Conservation (phyloP, 1,284 basidiomycete genomes). For the Melampsora americana region DNA sequence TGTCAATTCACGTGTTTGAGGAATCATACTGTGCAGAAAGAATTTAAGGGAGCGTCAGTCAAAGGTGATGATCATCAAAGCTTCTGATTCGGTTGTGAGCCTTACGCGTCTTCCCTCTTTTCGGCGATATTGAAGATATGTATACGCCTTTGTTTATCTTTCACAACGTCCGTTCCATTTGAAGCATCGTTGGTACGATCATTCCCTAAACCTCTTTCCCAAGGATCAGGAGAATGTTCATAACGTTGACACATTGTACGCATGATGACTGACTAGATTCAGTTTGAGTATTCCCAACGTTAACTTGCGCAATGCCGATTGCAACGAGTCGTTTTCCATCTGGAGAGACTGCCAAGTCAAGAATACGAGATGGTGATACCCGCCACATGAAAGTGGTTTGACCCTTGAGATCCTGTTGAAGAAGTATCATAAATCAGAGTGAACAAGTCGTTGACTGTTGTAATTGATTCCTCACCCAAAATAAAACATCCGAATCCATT, state of each 20-base stretch:
- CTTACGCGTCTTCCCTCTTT: slow-evolving; percentile 36
- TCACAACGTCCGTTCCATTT: not conserved
- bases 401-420: slow-evolving; percentile 68
- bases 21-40: slow-evolving; percentile 29
- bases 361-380: slow-evolving; percentile 75
- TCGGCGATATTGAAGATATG: slow-evolving; percentile 42
- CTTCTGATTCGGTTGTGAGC: too few relatives aligned
- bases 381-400: slow-evolving; percentile 68
- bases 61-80: not conserved
- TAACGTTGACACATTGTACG: slow-evolving; percentile 27
- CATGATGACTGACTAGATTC: not conserved
- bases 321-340: slow-evolving; percentile 78
- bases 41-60: slow-evolving; percentile 9
- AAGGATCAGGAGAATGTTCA: slow-evolving; percentile 16
- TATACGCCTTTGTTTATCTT: slow-evolving; percentile 34
- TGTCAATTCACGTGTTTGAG: slow-evolving; percentile 64
- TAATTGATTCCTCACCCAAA: slow-evolving; percentile 66
- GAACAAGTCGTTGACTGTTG: not conserved
- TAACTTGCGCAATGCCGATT: slow-evolving; percentile 61
- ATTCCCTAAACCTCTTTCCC: slow-evolving; percentile 14
- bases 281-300: slow-evolving; percentile 15
- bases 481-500: slow-evolving; percentile 79
- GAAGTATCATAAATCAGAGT: not conserved
- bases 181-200: slow-evolving; percentile 50
- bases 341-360: slow-evolving; percentile 80